phyloP scores from a whole-genome alignment of 2,329 filamentous ascomycete species.

The Aspergillus sp. region DNA sequence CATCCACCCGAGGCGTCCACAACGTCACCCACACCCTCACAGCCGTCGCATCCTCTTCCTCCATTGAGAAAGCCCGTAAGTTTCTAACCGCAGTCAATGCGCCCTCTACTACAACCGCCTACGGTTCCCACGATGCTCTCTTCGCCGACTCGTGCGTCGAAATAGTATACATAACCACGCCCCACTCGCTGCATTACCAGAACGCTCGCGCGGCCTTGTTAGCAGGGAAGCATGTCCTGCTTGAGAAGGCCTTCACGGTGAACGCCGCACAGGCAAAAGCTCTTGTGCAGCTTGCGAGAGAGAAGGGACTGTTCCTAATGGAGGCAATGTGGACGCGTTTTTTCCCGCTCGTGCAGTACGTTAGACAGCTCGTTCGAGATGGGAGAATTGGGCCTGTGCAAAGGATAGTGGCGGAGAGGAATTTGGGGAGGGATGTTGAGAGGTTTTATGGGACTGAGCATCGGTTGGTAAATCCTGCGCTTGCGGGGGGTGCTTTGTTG shows the following conservation, averaged over 20 bases:
- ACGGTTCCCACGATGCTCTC: conserved; percentile 74
- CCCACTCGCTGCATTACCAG: conserved; percentile 83
- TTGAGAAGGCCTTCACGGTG: conserved; percentile 80
- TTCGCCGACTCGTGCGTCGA: conserved; percentile 71
- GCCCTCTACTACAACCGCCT: conserved; percentile 30
- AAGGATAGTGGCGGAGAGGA: conserved; percentile 51
- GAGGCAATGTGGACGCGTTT: conserved; percentile 81
- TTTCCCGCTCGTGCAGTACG: conserved; percentile 73
- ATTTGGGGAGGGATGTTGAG: conserved; percentile 6
- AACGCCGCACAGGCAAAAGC: conserved; percentile 69
- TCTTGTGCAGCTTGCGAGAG: conserved; percentile 65
- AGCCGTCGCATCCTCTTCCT: conserved; percentile 6
- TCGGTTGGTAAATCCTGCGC: conserved; percentile 71
- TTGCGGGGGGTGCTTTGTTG: conserved; percentile 74
- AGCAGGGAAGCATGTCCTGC: conserved; percentile 77
- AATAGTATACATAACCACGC: conserved; percentile 79
- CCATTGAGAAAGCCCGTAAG: neutral
- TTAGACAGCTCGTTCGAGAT: conserved; percentile 56
- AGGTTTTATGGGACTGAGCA: neutral
- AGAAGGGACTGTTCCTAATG: conserved; percentile 71
- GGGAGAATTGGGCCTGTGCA: conserved; percentile 49
- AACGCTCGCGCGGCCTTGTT: conserved; percentile 76
- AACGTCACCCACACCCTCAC: neutral
- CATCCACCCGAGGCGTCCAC: neutral
- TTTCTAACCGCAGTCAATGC: neutral